Base-by-base conservation (phyloP, 2,329 filamentous ascomycete species). In the Aspergillus sp. region DNA sequence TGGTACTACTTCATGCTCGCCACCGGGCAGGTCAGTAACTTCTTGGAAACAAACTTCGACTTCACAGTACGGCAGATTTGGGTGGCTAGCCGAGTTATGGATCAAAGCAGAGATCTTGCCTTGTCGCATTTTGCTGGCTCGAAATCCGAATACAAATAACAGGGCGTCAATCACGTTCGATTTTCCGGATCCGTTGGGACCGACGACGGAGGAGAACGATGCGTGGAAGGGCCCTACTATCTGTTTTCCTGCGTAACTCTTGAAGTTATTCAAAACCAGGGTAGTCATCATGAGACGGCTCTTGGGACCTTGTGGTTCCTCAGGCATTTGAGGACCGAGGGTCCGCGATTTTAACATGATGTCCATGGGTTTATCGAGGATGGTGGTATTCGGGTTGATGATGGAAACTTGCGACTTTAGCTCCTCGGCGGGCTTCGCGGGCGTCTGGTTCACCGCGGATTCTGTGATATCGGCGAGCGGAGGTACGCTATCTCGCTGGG, bases 141-240 rank as follows among this genome's bases (percentile, higher is more conserved):
- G 88, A 79, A 99, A 99, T 54, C 96, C 95, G 71, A 99, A 99
- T n/a, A 99, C 95, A 70, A 99, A 99, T 1, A 99, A 85, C 27
- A 99, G 80, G 2, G 95, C 97, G 76, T 99, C 95, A 71, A 99
- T 99, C 62, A 99, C 96, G 68, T 99, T 99, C 21, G 95, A 98
- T 74, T 99, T 99, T 58, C 95, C 95, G 9, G 95, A 99, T 60
- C 95, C 95, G 73, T 99, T 99, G 50, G 96, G 95, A 0, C 95
- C 96, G 9, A 99, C 95, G 2, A 99, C 95, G 0, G 95, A 97
- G 1, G 95, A 97, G 77, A 99, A 99, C 0, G 95, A 99, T 2
- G 91, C 85, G 73, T 99, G 95, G 73, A 99, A 99, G 0, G 95
- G 95, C 0, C 95, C 95, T 58, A 99, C 95, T 76, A 96, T 89